Conservation (phyloP, 345 rosid genomes). For the Barbarea vulgaris region DNA sequence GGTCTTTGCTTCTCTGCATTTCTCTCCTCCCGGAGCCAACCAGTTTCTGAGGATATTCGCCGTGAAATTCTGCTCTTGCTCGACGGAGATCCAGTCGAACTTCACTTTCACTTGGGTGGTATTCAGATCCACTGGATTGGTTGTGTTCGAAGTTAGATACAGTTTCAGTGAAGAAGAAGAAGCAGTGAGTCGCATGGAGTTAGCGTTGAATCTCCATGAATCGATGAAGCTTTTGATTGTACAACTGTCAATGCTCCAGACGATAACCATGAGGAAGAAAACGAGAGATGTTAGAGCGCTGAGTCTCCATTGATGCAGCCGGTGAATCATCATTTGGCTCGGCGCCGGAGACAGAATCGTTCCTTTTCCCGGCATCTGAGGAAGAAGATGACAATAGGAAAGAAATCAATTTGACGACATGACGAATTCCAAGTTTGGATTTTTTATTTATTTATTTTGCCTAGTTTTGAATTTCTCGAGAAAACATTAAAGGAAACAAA, state of each 20-base stretch:
- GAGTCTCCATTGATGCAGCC: conserved; percentile 66
- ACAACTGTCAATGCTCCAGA: conserved; percentile 77
- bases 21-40: conserved; percentile 67
- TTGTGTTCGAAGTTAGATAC: not conserved
- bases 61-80: conserved; percentile 55
- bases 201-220: conserved; percentile 59
- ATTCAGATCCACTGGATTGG: not conserved
- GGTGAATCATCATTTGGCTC: not conserved
- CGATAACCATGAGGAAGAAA: conserved; percentile 53
- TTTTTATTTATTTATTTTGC: not conserved
- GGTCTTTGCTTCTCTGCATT: conserved; percentile 59
- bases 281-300: conserved; percentile 56
- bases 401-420: conserved; percentile 39
- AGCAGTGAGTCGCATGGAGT: conserved; percentile 24
- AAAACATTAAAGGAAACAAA: conserved; percentile 1
- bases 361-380: conserved; percentile 66
- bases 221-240: conserved; percentile 48
- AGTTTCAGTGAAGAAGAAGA: conserved; percentile 15
- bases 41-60: conserved; percentile 53
- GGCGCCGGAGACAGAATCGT: conserved; percentile 33
- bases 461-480: conserved; percentile 11
- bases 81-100: conserved; percentile 52
- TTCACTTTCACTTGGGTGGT: not conserved
- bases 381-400: conserved; percentile 6
- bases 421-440: conserved; percentile 20